These are phyloP conservation scores for Eucalyptus lansdowneana DNA, from an alignment of 345 rosid genomes.

Conservation along the genomic window DNA sequence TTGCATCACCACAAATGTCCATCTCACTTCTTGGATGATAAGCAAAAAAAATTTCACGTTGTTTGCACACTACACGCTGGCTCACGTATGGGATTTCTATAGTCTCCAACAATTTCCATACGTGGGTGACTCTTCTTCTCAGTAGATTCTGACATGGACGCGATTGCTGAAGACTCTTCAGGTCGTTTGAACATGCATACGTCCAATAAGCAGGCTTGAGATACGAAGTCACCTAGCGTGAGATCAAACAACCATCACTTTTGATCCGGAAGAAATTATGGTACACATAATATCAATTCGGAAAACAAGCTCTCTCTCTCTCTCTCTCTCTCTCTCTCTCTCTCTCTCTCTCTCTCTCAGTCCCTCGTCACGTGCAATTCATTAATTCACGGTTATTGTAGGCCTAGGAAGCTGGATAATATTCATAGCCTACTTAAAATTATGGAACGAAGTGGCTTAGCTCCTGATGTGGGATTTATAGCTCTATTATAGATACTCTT, in stretches of 20 bases:
- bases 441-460: constrained; percentile 41
- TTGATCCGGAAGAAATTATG: too few relatives aligned
- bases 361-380: constrained; percentile 52
- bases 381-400: constrained; percentile 66
- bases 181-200: background rate
- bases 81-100: background rate
- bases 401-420: constrained; percentile 49
- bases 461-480: constrained; percentile 64
- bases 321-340: background rate
- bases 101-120: background rate
- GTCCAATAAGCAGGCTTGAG: background rate
- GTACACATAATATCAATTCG: background rate
- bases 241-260: background rate
- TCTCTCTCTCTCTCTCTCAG: background rate
- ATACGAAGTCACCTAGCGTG: background rate
- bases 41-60: background rate
- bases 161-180: background rate
- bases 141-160: background rate
- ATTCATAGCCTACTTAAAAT: constrained; percentile 58
- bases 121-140: background rate
- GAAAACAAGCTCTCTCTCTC: background rate
- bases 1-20: background rate
- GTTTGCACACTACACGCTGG: background rate
- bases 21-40: background rate
- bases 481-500: constrained; percentile 48